phyloP scores from a whole-genome alignment of 1,284 basidiomycete species.

The Naganishia liquefaciens region DNA sequence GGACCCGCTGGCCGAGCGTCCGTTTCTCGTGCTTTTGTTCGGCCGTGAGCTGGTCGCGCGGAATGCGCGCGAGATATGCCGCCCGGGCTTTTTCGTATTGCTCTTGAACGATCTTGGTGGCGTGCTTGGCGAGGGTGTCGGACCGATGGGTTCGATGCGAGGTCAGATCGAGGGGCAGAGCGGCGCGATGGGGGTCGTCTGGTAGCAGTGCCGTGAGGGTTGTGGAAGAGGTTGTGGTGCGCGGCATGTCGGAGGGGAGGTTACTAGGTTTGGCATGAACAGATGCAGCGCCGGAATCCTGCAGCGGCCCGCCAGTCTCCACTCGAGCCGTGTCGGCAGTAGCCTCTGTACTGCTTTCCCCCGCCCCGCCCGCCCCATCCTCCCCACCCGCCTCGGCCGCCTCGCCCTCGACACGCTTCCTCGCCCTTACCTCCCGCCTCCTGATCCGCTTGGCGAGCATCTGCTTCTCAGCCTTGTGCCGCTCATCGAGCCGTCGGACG shows the following conservation, averaged over 20 bases:
- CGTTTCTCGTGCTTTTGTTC: slow-evolving; percentile 33
- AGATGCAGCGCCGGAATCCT: background rate
- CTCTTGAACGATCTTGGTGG: slow-evolving; percentile 36
- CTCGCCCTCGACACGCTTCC: background rate
- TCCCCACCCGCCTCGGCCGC: background rate
- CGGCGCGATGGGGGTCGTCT: background rate
- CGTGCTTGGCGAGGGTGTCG: slow-evolving; percentile 19
- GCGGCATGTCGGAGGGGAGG: background rate
- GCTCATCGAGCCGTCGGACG: background rate
- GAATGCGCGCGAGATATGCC: slow-evolving; percentile 35
- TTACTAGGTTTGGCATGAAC: background rate
- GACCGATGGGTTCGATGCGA: background rate
- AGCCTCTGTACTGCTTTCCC: too few species aligned
- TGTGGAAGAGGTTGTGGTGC: background rate
- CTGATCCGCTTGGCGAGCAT: slow-evolving; percentile 1
- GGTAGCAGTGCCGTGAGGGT: background rate
- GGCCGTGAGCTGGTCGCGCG: slow-evolving; percentile 34
- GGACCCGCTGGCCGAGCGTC: slow-evolving; percentile 35
- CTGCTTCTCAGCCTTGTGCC: slow-evolving; percentile 10
- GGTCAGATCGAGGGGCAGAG: slow-evolving; percentile 1
- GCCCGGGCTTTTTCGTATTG: slow-evolving; percentile 28
- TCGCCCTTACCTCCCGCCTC: background rate
- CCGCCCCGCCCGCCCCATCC: background rate
- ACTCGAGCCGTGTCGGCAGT: background rate
- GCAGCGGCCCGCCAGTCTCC: background rate